These are phyloP conservation scores for Colletotrichum cuscutae DNA, from an alignment of 2,329 filamentous ascomycete genomes.

Conservation along the genomic window DNA sequence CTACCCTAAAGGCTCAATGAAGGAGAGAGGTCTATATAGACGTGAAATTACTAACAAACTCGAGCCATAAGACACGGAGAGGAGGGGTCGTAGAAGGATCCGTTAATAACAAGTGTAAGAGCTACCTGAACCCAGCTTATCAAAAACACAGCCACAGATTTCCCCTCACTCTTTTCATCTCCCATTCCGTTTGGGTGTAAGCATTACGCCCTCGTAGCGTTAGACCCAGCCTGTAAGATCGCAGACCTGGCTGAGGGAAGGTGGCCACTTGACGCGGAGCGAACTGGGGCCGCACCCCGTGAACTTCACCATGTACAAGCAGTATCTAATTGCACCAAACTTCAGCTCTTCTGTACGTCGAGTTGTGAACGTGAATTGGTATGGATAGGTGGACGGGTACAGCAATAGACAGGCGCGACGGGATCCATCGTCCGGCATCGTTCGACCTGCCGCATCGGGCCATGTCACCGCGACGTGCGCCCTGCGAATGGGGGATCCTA, in stretches of 20 bases:
- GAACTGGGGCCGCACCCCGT: no score
- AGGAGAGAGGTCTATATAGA: no score
- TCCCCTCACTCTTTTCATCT: neutral
- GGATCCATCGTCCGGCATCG: neutral
- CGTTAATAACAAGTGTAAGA: neutral
- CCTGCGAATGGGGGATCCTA: neutral
- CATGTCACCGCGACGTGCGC: neutral
- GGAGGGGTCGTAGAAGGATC: neutral
- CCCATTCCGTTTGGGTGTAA: neutral
- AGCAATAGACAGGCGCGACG: neutral
- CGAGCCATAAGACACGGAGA: neutral
- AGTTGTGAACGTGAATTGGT: neutral
- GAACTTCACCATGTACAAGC: no score
- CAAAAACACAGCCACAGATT: neutral
- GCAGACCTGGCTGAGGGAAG: no score
- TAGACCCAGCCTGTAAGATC: no score
- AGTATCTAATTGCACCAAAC: no score
- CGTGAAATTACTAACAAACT: no score
- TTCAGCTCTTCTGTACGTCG: neutral
- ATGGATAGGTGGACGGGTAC: neutral
- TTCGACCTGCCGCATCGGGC: neutral
- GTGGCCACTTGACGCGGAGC: no score
- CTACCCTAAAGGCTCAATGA: rapidly evolving
- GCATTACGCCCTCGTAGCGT: neutral
- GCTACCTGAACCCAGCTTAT: neutral